These are phyloP conservation scores for Globisporangium orthogonon DNA, from an alignment of 352 stramenopile species.

Conservation along the genomic window DNA sequence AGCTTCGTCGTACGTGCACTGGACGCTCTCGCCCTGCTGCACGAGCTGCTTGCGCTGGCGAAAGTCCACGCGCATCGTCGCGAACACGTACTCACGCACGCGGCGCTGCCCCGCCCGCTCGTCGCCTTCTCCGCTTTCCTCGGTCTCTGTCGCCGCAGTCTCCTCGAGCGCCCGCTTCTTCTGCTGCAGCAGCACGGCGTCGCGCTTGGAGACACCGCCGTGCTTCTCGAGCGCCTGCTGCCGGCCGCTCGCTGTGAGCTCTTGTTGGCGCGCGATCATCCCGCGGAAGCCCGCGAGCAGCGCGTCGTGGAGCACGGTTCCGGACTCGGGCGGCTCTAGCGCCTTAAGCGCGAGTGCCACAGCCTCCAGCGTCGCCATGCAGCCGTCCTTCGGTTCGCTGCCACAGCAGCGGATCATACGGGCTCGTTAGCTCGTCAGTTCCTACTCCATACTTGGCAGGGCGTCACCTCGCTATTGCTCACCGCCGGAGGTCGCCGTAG, in stretches of 20 bases:
- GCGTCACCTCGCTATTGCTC: background rate
- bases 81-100: slow-evolving; percentile 54
- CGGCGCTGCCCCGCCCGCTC: background rate
- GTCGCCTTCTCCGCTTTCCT: background rate
- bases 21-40: slow-evolving; percentile 34
- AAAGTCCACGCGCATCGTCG: slow-evolving; percentile 46
- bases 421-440: background rate
- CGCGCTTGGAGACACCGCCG: slow-evolving; percentile 31
- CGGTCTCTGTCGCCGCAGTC: too few species aligned
- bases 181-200: slow-evolving; percentile 17
- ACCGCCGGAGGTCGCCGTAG: slow-evolving; percentile 55
- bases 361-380: slow-evolving; percentile 68
- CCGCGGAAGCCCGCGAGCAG: slow-evolving; percentile 38
- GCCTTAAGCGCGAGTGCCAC: slow-evolving; percentile 38
- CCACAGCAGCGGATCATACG: background rate
- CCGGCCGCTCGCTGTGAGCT: slow-evolving; percentile 28
- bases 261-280: slow-evolving; percentile 54
- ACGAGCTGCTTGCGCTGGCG: slow-evolving; percentile 46
- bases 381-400: slow-evolving; percentile 71
- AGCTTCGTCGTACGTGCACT: slow-evolving; percentile 51
- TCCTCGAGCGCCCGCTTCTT: slow-evolving; percentile 18
- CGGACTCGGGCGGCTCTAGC: slow-evolving; percentile 27
- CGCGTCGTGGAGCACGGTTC: slow-evolving; percentile 15
- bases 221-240: slow-evolving; percentile 27
- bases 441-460: too few species aligned